Percentiles rank a stretch among this genome's conserved stretches.
Conservation (phyloP, 441 rosid species). For the Rhodomyrtus psidioides region DNA sequence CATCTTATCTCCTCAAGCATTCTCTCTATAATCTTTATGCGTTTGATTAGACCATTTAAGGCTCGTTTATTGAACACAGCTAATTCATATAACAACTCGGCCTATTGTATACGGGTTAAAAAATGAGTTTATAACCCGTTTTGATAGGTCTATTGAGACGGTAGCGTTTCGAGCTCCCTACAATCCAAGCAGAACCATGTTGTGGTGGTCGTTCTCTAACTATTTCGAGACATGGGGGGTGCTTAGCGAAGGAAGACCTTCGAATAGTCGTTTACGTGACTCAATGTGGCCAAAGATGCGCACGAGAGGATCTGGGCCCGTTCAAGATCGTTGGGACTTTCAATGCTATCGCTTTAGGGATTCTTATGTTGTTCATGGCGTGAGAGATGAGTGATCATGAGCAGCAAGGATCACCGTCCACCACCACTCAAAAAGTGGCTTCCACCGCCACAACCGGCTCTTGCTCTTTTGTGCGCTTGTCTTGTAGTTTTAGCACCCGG, state of each 20-base stretch:
- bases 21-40: background rate
- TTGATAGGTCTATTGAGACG: too few relatives aligned
- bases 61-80: too few relatives aligned
- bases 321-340: background rate
- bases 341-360: background rate
- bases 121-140: background rate
- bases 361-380: background rate
- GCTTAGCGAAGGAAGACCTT: background rate
- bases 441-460: background rate
- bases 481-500: background rate
- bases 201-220: background rate
- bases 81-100: too few relatives aligned
- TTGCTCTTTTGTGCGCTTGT: background rate
- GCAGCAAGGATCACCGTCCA: background rate
- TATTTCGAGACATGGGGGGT: background rate
- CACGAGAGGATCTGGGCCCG: background rate
- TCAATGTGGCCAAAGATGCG: background rate
- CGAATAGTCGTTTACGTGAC: background rate
- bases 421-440: background rate
- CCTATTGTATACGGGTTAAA: background rate
- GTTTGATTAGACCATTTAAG: background rate
- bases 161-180: too few relatives aligned
- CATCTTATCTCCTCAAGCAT: background rate
- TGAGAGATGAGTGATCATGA: background rate
- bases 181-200: background rate